Conservation (phyloP, 768 basidiomycete species). For the Amanita brunnescens region DNA sequence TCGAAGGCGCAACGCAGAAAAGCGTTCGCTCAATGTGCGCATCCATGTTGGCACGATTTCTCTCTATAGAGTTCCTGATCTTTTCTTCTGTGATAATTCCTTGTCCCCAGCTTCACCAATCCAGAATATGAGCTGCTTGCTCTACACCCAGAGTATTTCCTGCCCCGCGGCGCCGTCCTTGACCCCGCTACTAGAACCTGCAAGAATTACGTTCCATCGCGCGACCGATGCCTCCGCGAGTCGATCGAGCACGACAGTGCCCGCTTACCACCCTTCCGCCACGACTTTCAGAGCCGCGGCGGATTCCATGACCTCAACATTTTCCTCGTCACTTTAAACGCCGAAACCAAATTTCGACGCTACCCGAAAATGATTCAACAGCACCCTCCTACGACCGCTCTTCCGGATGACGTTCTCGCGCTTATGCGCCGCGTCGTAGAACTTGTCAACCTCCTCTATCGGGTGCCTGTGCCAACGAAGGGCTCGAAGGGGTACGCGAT, state of each 20-base stretch:
- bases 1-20: slow-evolving; percentile 1
- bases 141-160: slow-evolving; percentile 15
- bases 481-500: slow-evolving; percentile 6
- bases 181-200: slow-evolving; percentile 6
- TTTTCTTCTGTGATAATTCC: slow-evolving; percentile 11
- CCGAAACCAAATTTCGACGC: slow-evolving; percentile 17
- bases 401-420: slow-evolving; percentile 13
- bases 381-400: slow-evolving; percentile 8
- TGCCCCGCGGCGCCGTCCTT: slow-evolving; percentile 13
- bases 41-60: slow-evolving; percentile 5
- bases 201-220: slow-evolving; percentile 10
- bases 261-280: slow-evolving; percentile 13
- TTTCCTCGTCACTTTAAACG: slow-evolving; percentile 16
- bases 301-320: slow-evolving; percentile 9
- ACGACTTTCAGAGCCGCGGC: background rate
- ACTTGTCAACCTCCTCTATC: slow-evolving; percentile 15
- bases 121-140: slow-evolving; percentile 13
- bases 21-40: slow-evolving; percentile 11
- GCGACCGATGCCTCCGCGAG: too few relatives aligned
- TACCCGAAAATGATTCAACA: slow-evolving; percentile 13
- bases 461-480: slow-evolving; percentile 12
- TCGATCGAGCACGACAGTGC: slow-evolving; percentile 11
- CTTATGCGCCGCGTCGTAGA: slow-evolving; percentile 14
- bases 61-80: slow-evolving; percentile 5
- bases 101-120: slow-evolving; percentile 9